Percentiles rank a stretch among this genome's conserved stretches.
Conservation (phyloP, 2,329 filamentous ascomycete genomes). For the Cladosporium sp. region DNA sequence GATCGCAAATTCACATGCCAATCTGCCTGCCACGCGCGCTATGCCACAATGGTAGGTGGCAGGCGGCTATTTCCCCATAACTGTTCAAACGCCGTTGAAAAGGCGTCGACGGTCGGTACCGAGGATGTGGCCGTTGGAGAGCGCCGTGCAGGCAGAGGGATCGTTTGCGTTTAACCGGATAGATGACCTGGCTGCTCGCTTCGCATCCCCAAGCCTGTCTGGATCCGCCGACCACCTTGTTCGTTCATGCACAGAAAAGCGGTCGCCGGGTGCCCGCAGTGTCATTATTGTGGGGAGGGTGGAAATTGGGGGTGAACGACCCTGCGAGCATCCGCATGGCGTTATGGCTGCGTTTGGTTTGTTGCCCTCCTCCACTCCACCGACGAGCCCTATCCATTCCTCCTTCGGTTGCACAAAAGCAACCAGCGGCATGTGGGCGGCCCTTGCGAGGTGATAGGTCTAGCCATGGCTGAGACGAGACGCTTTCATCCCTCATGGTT, state of each 20-base stretch:
- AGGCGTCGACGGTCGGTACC: constrained; percentile 8
- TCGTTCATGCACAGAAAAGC: constrained; percentile 10
- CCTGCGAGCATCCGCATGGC: not conserved
- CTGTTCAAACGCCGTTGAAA: not conserved
- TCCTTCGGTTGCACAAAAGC: constrained; percentile 1
- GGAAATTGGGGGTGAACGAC: too few species aligned
- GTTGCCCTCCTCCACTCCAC: not conserved
- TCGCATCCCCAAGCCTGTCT: constrained; percentile 3
- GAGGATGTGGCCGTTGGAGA: constrained; percentile 12
- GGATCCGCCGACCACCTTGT: not conserved
- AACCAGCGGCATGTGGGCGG: constrained; percentile 5
- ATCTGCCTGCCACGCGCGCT: not conserved
- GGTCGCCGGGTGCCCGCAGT: constrained; percentile 8
- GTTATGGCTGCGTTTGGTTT: not conserved
- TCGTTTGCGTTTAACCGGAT: constrained; percentile 17
- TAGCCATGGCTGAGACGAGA: not conserved
- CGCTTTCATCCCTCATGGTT: not conserved
- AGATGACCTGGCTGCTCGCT: constrained; percentile 1
- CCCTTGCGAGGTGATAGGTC: not conserved
- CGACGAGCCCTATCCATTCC: not conserved
- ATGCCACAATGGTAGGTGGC: not conserved
- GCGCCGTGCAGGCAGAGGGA: constrained; percentile 11
- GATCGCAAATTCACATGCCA: not conserved
- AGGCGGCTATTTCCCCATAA: constrained; percentile 9
- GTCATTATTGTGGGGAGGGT: not conserved